A percentile compares a stretch with the other conserved stretches of the same genome.
Conservation (phyloP, 78 protist genomes). For the Dictyostelium capitatum region DNA sequence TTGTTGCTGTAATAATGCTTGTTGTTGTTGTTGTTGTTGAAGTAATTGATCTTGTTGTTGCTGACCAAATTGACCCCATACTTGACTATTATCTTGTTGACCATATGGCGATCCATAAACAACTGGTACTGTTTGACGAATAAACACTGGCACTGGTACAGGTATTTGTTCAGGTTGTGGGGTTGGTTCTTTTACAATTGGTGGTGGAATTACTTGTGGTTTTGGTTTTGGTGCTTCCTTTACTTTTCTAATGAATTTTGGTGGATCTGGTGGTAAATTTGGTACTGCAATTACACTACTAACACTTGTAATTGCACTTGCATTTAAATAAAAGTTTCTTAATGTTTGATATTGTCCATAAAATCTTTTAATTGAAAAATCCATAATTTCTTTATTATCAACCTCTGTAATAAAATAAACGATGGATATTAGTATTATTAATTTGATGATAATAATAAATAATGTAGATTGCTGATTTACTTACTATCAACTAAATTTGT, state of each 20-base stretch:
- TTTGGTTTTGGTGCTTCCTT: constrained; percentile 54
- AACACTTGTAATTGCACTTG: constrained; percentile 75
- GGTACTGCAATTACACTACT: constrained; percentile 81
- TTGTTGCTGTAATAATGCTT: constrained; percentile 21
- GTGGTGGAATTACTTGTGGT: constrained; percentile 49
- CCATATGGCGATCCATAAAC: constrained; percentile 71
- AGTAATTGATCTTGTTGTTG: neutral
- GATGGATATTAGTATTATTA: neutral
- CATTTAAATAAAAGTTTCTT: constrained; percentile 75
- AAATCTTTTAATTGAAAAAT: constrained; percentile 78
- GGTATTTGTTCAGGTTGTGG: constrained; percentile 61
- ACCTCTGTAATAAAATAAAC: constrained; percentile 18
- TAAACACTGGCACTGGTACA: constrained; percentile 70
- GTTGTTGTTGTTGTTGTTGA: constrained; percentile 29
- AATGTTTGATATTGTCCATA: constrained; percentile 77
- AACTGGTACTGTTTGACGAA: constrained; percentile 80
- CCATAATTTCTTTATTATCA: constrained; percentile 74
- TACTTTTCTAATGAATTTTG: constrained; percentile 62
- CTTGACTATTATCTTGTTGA: constrained; percentile 37
- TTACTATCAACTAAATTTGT: constrained; percentile 74
- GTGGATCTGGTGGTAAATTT: constrained; percentile 84
- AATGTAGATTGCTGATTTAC: neutral
- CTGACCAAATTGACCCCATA: constrained; percentile 60
- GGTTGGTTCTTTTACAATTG: constrained; percentile 28
- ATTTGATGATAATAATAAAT: neutral